These are phyloP conservation scores for Salmacisia buchloeana DNA, from an alignment of 1,284 basidiomycete species.

Conservation along the genomic window DNA sequence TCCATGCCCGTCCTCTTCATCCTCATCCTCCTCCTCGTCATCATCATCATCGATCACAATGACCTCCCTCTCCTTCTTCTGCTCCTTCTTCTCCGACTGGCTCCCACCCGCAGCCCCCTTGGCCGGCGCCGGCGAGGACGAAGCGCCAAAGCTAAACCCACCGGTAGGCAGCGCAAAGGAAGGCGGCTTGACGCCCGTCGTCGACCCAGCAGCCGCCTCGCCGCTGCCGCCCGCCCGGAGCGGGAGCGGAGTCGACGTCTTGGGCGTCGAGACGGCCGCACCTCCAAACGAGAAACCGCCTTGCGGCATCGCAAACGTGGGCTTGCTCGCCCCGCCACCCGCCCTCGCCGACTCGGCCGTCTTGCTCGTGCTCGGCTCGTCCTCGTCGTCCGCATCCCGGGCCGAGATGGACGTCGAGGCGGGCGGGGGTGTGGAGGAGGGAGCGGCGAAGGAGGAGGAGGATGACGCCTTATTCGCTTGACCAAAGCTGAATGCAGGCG, in stretches of 20 bases:
- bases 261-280: neutral
- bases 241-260: neutral
- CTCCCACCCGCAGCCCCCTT: neutral
- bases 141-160: constrained; percentile 7
- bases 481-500: constrained; percentile 6
- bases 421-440: neutral
- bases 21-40: neutral
- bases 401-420: neutral
- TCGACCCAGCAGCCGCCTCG: too few relatives aligned
- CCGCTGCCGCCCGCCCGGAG: neutral
- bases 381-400: too few relatives aligned
- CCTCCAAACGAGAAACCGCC: constrained; percentile 5
- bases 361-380: neutral
- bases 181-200: neutral
- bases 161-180: neutral
- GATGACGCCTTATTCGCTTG: too few relatives aligned
- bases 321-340: too few relatives aligned
- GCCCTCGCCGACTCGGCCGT: neutral
- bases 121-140: neutral
- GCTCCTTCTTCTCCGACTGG: neutral
- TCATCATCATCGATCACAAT: constrained; percentile 1
- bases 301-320: neutral
- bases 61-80: constrained; percentile 1
- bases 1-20: neutral
- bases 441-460: too few relatives aligned